Evolutionary conservation across 768 basidiomycete genomes (phyloP).

Genomic region (Rhodosporidiobolus sp.): DNA sequence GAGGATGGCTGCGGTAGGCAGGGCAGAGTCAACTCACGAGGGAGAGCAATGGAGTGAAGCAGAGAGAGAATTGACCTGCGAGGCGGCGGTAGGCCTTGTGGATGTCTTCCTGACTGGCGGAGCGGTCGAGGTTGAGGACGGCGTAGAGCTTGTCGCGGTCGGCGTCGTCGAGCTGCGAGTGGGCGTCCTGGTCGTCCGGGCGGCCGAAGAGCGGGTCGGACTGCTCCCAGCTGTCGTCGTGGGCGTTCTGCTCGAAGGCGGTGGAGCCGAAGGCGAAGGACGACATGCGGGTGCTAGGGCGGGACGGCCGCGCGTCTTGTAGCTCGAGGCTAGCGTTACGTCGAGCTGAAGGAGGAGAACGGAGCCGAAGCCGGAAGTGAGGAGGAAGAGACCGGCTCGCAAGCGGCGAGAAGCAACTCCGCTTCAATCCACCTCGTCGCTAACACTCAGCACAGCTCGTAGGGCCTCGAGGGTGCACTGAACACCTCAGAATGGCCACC

Average conservation of each 20-base stretch:
- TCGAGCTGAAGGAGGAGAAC: no score
- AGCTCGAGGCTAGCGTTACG: no score
- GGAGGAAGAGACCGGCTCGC: neutral
- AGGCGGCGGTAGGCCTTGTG: constrained; percentile 68
- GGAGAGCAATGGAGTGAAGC: no score
- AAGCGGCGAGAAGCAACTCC: no score
- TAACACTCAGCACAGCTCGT: neutral
- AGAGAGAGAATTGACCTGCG: constrained; percentile 52
- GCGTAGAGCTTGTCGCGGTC: constrained; percentile 25
- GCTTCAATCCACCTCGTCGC: neutral
- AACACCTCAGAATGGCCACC: neutral
- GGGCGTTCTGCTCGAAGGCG: neutral
- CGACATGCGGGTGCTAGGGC: neutral
- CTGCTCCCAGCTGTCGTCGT: constrained; percentile 21
- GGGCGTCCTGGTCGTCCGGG: neutral
- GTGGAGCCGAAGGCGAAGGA: neutral
- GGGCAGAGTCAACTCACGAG: neutral
- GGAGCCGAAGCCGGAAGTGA: neutral
- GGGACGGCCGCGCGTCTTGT: no score
- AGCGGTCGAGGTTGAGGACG: constrained; percentile 65
- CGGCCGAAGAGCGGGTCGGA: constrained; percentile 22
- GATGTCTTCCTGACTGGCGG: constrained; percentile 66
- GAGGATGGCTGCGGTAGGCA: constrained; percentile 55
- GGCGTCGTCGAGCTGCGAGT: neutral
- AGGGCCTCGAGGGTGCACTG: no score